Conservation (phyloP, 352 stramenopile genomes). For the Phytophthora sp. region DNA sequence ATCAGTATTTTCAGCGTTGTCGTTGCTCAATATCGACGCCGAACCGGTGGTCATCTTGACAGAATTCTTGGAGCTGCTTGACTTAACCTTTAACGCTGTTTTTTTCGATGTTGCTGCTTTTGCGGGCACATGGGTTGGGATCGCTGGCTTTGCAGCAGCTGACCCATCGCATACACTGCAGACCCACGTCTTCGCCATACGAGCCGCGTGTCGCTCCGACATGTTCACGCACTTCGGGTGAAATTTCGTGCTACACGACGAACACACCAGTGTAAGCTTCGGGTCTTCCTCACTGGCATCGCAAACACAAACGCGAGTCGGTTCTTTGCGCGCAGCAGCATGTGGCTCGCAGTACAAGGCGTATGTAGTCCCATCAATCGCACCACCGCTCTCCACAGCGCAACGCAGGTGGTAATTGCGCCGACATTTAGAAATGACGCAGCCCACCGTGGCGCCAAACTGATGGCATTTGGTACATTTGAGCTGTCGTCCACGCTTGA, state of each 20-base stretch:
- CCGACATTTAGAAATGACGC: slow-evolving; percentile 76
- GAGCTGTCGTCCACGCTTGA: slow-evolving; percentile 82
- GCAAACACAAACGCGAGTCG: slow-evolving; percentile 50
- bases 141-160: slow-evolving; percentile 22
- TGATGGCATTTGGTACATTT: slow-evolving; percentile 75
- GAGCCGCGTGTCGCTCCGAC: slow-evolving; percentile 65
- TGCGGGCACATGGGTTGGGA: slow-evolving; percentile 11
- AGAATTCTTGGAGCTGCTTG: slow-evolving; percentile 22
- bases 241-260: slow-evolving; percentile 68
- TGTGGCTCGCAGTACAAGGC: slow-evolving; percentile 78
- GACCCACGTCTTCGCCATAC: slow-evolving; percentile 57
- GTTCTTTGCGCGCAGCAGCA: slow-evolving; percentile 47
- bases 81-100: slow-evolving; percentile 10
- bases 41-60: slow-evolving; percentile 11
- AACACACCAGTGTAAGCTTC: slow-evolving; percentile 65
- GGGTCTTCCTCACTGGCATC: slow-evolving; percentile 49
- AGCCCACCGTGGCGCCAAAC: slow-evolving; percentile 76
- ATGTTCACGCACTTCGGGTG: slow-evolving; percentile 86
- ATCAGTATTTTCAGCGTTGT: slow-evolving; percentile 19
- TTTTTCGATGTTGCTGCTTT: slow-evolving; percentile 31
- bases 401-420: slow-evolving; percentile 85
- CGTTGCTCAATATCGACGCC: slow-evolving; percentile 21
- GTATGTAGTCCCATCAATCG: slow-evolving; percentile 80
- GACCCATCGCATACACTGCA: slow-evolving; percentile 40
- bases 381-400: slow-evolving; percentile 69